Conservation (phyloP, 192 early-diverging fungal species). For the Coemansia sp. region DNA sequence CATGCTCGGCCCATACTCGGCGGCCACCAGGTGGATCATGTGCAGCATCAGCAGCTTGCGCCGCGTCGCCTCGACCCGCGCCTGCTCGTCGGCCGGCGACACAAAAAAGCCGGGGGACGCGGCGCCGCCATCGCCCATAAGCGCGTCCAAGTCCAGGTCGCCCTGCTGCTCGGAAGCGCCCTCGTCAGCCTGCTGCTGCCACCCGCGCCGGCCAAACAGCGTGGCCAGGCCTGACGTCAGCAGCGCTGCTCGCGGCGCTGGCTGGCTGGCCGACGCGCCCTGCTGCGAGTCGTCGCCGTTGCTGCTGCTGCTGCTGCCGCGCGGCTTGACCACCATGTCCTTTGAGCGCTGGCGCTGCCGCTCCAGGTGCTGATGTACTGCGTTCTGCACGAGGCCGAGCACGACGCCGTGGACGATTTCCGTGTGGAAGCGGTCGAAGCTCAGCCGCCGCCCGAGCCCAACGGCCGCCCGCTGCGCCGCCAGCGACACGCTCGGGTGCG, state of each 20-base stretch:
- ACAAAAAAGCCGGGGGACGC: slow-evolving; percentile 31
- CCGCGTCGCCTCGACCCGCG: slow-evolving; percentile 43
- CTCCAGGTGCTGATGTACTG: slow-evolving; percentile 31
- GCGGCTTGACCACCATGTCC: slow-evolving; percentile 47
- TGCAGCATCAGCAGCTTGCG: slow-evolving; percentile 57
- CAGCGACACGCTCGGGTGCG: slow-evolving; percentile 46
- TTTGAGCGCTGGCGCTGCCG: slow-evolving; percentile 42
- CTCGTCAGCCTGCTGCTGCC: slow-evolving; percentile 10
- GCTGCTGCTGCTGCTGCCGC: slow-evolving; percentile 16
- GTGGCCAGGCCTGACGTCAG: slow-evolving; percentile 33
- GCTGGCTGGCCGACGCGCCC: neutral
- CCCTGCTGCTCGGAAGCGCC: neutral
- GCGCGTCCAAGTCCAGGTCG: neutral
- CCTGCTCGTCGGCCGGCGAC: slow-evolving; percentile 45
- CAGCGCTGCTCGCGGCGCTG: neutral
- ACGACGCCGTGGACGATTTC: slow-evolving; percentile 57
- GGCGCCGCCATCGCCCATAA: neutral
- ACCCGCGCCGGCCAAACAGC: slow-evolving; percentile 43
- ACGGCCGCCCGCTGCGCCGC: slow-evolving; percentile 53
- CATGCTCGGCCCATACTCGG: slow-evolving; percentile 46
- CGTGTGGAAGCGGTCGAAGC: slow-evolving; percentile 52
- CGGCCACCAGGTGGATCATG: slow-evolving; percentile 53
- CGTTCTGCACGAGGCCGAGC: slow-evolving; percentile 47
- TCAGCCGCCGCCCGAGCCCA: slow-evolving; percentile 36
- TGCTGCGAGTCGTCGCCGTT: neutral